phyloP scores from a whole-genome alignment of 371 early-diverging fungal genomes.

The Mucor racemosus region DNA sequence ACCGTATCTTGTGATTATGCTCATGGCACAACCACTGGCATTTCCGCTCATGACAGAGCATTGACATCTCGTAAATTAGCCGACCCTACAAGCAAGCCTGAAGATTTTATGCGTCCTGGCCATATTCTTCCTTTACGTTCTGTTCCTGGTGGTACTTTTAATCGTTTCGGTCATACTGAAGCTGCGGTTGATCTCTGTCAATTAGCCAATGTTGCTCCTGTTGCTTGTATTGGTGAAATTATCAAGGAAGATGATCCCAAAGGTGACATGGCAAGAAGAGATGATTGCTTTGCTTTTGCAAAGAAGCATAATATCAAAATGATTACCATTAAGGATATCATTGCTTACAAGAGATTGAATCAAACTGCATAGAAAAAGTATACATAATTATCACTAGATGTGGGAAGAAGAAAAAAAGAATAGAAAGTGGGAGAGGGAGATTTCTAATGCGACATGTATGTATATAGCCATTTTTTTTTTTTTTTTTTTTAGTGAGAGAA shows the following conservation, averaged over 20 bases:
- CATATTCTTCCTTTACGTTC: conserved; percentile 93
- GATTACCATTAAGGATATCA: conserved; percentile 88
- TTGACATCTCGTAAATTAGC: conserved; percentile 82
- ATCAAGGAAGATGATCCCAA: conserved; percentile 78
- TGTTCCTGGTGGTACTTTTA: conserved; percentile 77
- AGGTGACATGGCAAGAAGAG: conserved; percentile 92
- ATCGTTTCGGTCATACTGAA: conserved; percentile 94
- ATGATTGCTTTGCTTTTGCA: conserved; percentile 87
- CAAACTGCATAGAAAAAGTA: conserved; percentile 1
- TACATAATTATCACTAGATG: not conserved
- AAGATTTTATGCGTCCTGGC: conserved; percentile 89
- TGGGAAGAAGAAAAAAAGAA: not conserved
- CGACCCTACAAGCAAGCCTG: conserved; percentile 64
- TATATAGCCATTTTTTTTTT: conserved; percentile 6
- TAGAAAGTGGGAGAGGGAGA: not conserved
- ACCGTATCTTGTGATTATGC: conserved; percentile 89
- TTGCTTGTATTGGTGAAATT: conserved; percentile 92
- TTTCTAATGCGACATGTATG: not conserved
- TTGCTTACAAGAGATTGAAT: conserved; percentile 58
- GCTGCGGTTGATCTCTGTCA: conserved; percentile 90
- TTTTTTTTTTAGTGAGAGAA: not conserved
- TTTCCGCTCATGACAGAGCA: conserved; percentile 92
- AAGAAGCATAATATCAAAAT: conserved; percentile 81
- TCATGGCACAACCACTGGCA: conserved; percentile 91
- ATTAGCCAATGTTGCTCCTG: conserved; percentile 80